These are phyloP conservation scores for Asterochloris sp. DNA, from an alignment of 139 green algal species.

Conservation along the genomic window DNA sequence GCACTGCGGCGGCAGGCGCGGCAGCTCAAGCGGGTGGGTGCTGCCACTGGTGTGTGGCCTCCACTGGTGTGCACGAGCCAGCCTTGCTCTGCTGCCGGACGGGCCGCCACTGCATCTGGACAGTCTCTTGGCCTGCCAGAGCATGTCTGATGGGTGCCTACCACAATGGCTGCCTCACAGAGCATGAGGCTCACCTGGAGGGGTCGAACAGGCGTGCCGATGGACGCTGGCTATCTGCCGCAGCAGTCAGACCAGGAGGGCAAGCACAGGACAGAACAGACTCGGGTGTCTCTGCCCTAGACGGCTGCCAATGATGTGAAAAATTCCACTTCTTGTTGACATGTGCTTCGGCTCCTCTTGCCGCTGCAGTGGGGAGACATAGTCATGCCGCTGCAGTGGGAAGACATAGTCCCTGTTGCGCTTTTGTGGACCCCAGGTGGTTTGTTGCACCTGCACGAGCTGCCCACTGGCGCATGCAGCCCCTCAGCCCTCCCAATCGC, in stretches of 20 bases:
- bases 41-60: neutral
- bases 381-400: neutral
- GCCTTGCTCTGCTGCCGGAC: neutral
- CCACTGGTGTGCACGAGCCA: too few species aligned
- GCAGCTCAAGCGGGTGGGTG: conserved; percentile 40
- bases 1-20: conserved; percentile 37
- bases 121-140: neutral
- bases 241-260: too few species aligned
- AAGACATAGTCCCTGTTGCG: neutral
- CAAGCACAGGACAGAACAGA: too few species aligned
- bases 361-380: neutral
- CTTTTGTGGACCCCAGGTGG: neutral
- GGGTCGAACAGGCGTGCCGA: too few species aligned
- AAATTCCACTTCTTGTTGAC: too few species aligned
- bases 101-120: neutral
- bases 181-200: too few species aligned
- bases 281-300: too few species aligned
- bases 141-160: too few species aligned
- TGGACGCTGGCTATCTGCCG: too few species aligned
- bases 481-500: neutral
- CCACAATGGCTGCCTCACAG: too few species aligned
- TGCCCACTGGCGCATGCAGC: neutral
- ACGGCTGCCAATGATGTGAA: too few species aligned
- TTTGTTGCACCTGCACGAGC: neutral
- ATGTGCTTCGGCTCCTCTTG: neutral